These are phyloP conservation scores for Prunus persica DNA, from an alignment of 306 rosid genomes.

Conservation along the genomic window Prunus_persica_NCBIv2 NC_034009.1:40272001-40272500, in stretches of 20 bases:
- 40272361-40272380: constrained; percentile 82
- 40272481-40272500: constrained; percentile 78
- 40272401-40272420: constrained; percentile 86
- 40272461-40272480: constrained; percentile 88
- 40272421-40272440: constrained; percentile 92
- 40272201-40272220: constrained; percentile 37
- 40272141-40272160: constrained; percentile 80
- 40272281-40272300: constrained; percentile 7
- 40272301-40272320: constrained; percentile 15
- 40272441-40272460: constrained; percentile 98
- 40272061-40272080: constrained; percentile 95
- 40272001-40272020: constrained; percentile 30
- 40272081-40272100: constrained; percentile 83
- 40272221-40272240: constrained; percentile 22
- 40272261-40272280: background rate
- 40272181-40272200: constrained; percentile 98
- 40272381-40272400: constrained; percentile 80
- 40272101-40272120: constrained; percentile 74
- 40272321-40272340: constrained; percentile 29
- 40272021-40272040: constrained; percentile 54
- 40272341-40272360: constrained; percentile 67
- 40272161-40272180: constrained; percentile 95
- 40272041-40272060: constrained; percentile 84
- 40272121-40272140: constrained; percentile 85
- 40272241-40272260: background rate